Percentiles rank a stretch among this genome's conserved stretches.
Evolutionary conservation across 2,329 filamentous ascomycete genomes (phyloP).

Genomic region (Didymella exigua): DNA sequence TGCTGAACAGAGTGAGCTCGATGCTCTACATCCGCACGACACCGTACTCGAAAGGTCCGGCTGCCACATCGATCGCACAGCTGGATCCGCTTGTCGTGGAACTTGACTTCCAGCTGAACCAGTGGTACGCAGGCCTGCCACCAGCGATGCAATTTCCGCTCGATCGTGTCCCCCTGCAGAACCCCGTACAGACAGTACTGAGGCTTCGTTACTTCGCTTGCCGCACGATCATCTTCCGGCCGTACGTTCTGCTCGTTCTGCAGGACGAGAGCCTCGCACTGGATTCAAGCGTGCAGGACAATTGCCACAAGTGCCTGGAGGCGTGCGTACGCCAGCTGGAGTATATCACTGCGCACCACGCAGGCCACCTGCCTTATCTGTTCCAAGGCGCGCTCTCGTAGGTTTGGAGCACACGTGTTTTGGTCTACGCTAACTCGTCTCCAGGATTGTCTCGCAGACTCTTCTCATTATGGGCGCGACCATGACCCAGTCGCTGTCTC

Average conservation of each 20-base stretch:
- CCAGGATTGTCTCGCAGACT: slow-evolving; percentile 79
- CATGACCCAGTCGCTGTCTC: slow-evolving; percentile 74
- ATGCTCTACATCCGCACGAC: slow-evolving; percentile 75
- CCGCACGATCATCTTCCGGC: slow-evolving; percentile 83
- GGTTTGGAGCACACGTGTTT: slow-evolving; percentile 18
- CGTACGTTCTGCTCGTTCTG: slow-evolving; percentile 79
- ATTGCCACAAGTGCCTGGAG: slow-evolving; percentile 81
- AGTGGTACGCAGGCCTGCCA: slow-evolving; percentile 84
- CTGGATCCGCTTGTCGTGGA: slow-evolving; percentile 79
- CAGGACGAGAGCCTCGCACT: slow-evolving; percentile 75
- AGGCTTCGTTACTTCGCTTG: slow-evolving; percentile 83
- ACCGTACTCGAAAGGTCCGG: slow-evolving; percentile 40
- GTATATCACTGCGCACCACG: slow-evolving; percentile 78
- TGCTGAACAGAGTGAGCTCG: slow-evolving; percentile 79
- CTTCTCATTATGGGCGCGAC: slow-evolving; percentile 83
- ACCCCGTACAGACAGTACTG: slow-evolving; percentile 79
- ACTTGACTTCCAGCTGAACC: slow-evolving; percentile 79
- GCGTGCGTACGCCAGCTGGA: slow-evolving; percentile 80
- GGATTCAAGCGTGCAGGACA: slow-evolving; percentile 75
- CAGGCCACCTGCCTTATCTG: slow-evolving; percentile 82
- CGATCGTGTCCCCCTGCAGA: slow-evolving; percentile 67
- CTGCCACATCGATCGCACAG: slow-evolving; percentile 70
- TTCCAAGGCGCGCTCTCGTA: slow-evolving; percentile 77
- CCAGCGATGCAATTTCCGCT: slow-evolving; percentile 78
- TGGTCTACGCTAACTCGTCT: slow-evolving; percentile 14